Percentiles rank a stretch among this genome's conserved stretches.
phyloP scores from a whole-genome alignment of 371 early-diverging fungal genomes.

The Actinomucor elegans region DNA sequence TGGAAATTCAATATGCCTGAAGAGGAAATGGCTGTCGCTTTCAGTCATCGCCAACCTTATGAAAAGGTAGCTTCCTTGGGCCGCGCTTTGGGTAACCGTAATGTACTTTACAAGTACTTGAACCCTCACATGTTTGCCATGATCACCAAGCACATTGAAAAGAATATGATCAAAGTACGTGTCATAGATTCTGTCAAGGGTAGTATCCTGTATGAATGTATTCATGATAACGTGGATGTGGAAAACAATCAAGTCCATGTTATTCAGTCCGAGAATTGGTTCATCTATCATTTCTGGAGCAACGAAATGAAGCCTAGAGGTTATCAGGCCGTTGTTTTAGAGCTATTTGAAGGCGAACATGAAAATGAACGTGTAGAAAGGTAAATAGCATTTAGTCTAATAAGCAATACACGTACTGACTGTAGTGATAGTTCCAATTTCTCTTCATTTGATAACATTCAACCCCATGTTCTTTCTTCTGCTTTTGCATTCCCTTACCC shows the following conservation, averaged over 20 bases:
- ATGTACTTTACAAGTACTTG: constrained; percentile 94
- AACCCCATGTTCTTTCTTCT: constrained; percentile 74
- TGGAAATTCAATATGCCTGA: constrained; percentile 67
- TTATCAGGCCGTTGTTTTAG: constrained; percentile 72
- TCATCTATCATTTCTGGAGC: constrained; percentile 90
- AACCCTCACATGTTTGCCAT: constrained; percentile 87
- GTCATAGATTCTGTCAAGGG: constrained; percentile 90
- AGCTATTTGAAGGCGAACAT: constrained; percentile 80
- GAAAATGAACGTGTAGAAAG: constrained; percentile 74
- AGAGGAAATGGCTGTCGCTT: constrained; percentile 55
- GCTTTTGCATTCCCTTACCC: constrained; percentile 76
- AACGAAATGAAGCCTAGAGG: constrained; percentile 57
- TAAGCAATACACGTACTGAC: not conserved
- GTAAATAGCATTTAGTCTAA: constrained; percentile 31
- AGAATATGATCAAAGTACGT: constrained; percentile 56
- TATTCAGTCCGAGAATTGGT: constrained; percentile 82
- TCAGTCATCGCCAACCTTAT: constrained; percentile 32
- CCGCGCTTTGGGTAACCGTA: constrained; percentile 89
- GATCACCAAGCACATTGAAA: constrained; percentile 41
- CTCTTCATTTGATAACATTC: constrained; percentile 68
- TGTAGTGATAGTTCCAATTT: constrained; percentile 54
- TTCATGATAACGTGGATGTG: constrained; percentile 67
- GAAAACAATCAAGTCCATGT: constrained; percentile 58
- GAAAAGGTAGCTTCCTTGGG: constrained; percentile 85
- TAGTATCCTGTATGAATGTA: constrained; percentile 68